A percentile compares a stretch with the other conserved stretches of the same genome.
Conservation (phyloP, 345 rosid genomes). For the Anacardium occidentale region DNA sequence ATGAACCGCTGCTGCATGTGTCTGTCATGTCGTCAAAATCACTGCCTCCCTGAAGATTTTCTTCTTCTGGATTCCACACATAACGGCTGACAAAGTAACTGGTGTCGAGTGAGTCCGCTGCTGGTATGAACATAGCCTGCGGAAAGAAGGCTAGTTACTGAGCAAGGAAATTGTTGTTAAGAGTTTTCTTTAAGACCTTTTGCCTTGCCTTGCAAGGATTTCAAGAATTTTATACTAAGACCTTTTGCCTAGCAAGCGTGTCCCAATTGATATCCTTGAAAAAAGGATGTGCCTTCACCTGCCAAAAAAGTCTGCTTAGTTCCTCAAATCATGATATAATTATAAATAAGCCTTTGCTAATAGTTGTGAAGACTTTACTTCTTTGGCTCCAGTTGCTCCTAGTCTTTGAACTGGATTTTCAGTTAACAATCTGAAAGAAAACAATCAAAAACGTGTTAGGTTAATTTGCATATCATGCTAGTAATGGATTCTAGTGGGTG, state of each 20-base stretch:
- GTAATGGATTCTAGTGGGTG: neutral
- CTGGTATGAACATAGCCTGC: constrained; percentile 96
- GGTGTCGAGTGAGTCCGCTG: constrained; percentile 77
- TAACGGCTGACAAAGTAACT: constrained; percentile 94
- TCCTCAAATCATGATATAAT: neutral
- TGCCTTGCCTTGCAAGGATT: constrained; percentile 79
- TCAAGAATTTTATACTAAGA: constrained; percentile 8
- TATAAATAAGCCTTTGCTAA: constrained; percentile 17
- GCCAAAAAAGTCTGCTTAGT: constrained; percentile 27
- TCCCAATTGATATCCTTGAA: constrained; percentile 92
- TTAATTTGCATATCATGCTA: neutral
- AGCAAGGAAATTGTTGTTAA: constrained; percentile 5
- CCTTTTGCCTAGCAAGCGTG: constrained; percentile 96
- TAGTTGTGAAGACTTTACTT: constrained; percentile 47
- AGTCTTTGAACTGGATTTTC: constrained; percentile 87
- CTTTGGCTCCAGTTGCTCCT: constrained; percentile 86
- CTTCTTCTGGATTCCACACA: constrained; percentile 88
- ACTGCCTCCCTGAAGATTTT: constrained; percentile 69
- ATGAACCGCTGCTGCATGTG: constrained; percentile 72
- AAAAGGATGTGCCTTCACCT: constrained; percentile 86
- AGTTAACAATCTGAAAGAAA: constrained; percentile 66
- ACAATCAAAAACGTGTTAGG: neutral
- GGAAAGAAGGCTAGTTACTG: constrained; percentile 17
- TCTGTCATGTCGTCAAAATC: constrained; percentile 85
- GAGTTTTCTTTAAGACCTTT: constrained; percentile 47